A percentile compares a stretch with the other conserved stretches of the same genome.
phyloP scores from a whole-genome alignment of 2,329 filamentous ascomycete genomes.

The Ceratocystis huliohia region DNA sequence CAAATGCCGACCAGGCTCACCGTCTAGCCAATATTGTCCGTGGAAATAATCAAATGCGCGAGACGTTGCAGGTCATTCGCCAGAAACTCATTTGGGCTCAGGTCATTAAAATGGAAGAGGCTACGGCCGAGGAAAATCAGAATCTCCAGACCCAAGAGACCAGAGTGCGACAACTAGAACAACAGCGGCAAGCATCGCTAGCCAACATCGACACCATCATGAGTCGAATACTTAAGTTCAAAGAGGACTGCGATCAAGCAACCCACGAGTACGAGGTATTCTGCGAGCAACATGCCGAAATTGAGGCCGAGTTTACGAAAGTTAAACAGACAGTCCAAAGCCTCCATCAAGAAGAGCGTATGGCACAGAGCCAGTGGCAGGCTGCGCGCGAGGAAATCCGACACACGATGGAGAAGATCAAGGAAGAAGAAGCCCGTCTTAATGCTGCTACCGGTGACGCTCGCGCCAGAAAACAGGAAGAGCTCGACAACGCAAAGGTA shows the following conservation, averaged over 20 bases:
- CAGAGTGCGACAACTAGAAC: not conserved
- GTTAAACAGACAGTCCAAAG: constrained; percentile 37
- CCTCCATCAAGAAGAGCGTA: constrained; percentile 51
- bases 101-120: constrained; percentile 60
- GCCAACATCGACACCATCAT: constrained; percentile 8
- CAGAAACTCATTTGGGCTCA: constrained; percentile 76
- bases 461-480: constrained; percentile 49
- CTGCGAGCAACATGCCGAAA: constrained; percentile 29
- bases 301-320: constrained; percentile 22
- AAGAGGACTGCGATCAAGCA: constrained; percentile 25
- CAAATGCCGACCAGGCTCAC: constrained; percentile 47
- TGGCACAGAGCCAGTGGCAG: constrained; percentile 38
- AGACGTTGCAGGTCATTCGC: constrained; percentile 44
- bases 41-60: constrained; percentile 52
- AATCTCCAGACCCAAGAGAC: not conserved
- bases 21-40: constrained; percentile 52
- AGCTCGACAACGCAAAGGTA: constrained; percentile 27
- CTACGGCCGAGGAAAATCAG: constrained; percentile 19
- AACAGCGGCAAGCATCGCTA: not conserved
- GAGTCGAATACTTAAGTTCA: constrained; percentile 23
- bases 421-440: constrained; percentile 48
- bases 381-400: constrained; percentile 37
- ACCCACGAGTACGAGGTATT: constrained; percentile 29
- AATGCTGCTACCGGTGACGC: constrained; percentile 57
- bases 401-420: constrained; percentile 37